Percentiles rank a stretch among this genome's conserved stretches.
Conservation (phyloP, 2,329 filamentous ascomycete species). For the Sporothrix euskadiensis region DNA sequence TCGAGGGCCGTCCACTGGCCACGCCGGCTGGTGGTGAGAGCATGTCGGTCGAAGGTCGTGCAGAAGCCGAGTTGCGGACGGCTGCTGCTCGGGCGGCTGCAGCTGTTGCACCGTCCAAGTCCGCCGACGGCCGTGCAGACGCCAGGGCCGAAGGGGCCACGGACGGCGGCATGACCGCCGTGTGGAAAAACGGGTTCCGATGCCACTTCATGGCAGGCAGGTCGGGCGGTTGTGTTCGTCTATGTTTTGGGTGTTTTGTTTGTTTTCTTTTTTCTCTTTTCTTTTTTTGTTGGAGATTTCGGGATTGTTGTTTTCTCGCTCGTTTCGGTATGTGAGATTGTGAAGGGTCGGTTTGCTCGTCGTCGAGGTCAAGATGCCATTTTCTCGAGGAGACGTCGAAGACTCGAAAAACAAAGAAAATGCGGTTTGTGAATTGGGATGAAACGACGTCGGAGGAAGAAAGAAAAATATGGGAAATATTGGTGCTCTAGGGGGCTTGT, state of each 20-base stretch:
- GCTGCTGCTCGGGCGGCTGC: background rate
- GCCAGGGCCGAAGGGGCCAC: conserved; percentile 30
- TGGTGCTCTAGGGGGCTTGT: background rate
- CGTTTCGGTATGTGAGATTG: background rate
- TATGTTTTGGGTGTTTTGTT: background rate
- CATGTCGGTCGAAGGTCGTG: conserved; percentile 9
- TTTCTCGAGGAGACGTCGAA: background rate
- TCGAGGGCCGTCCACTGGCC: background rate
- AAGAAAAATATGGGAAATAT: background rate
- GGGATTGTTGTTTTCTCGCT: background rate
- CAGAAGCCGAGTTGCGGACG: background rate
- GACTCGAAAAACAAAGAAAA: background rate
- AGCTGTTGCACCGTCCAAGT: conserved; percentile 29
- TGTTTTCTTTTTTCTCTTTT: background rate
- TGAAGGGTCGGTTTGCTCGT: background rate
- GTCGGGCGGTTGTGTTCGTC: background rate
- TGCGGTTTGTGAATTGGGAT: background rate
- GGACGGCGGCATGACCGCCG: conserved; percentile 33
- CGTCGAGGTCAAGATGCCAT: conserved; percentile 12
- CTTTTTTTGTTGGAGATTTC: background rate
- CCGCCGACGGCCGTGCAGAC: conserved; percentile 30
- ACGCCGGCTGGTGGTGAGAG: background rate
- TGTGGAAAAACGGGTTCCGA: conserved; percentile 34
- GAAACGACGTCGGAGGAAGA: conserved; percentile 2
- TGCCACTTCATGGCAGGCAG: conserved; percentile 33